Base-by-base conservation (phyloP, 2,329 filamentous ascomycete species). In the Phyllosticta capitalensis region DNA sequence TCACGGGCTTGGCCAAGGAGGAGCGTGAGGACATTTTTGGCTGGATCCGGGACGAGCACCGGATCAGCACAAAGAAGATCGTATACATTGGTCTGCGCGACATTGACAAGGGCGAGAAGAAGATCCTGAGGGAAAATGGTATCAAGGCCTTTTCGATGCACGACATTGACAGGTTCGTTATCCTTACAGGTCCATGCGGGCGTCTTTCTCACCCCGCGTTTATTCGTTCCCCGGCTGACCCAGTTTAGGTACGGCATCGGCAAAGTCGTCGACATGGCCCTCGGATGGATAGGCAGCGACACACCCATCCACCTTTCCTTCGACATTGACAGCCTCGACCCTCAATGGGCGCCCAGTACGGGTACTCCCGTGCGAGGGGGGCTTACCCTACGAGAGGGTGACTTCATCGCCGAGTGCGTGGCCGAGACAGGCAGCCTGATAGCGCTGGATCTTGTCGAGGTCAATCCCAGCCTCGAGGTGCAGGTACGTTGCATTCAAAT, bases 131-230 rank as follows among this genome's bases (percentile, higher is more conserved):
- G 61, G 90, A 97, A 65, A 80, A 97, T 69, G 87, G 88, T 50
- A 94, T 99, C 79, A 92, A 90, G 79, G 92, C 92, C 3, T 99
- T 97, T 70, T 92, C 88, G 77, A 99, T 99, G 94, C 94, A 96
- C 72, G 94, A 99, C 71, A 88, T 99, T 73, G 94, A 99, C 75
- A 82, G 84, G 88, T 90, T 78, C 49, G 67, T 81, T 71, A 38
- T n/a, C 21, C 55, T 22, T 9, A 30, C 19, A 21, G 30, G 30
- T 14, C 9, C 30, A 10, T 38, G 30, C 30, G 30, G 30, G 10
- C 30, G 17, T 38, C 30, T 14, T 10, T 38, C 30, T 38, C 10
- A 38, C 30, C 30, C 30, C 30, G 30, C 30, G 9, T n/a, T 30
- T 14, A 38, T 38, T 14, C 10, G 30, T 38, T 38, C 30, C 30